These are phyloP conservation scores for Crithidia brevicula DNA, from an alignment of 208 protist species.

Conservation along the genomic window DNA sequence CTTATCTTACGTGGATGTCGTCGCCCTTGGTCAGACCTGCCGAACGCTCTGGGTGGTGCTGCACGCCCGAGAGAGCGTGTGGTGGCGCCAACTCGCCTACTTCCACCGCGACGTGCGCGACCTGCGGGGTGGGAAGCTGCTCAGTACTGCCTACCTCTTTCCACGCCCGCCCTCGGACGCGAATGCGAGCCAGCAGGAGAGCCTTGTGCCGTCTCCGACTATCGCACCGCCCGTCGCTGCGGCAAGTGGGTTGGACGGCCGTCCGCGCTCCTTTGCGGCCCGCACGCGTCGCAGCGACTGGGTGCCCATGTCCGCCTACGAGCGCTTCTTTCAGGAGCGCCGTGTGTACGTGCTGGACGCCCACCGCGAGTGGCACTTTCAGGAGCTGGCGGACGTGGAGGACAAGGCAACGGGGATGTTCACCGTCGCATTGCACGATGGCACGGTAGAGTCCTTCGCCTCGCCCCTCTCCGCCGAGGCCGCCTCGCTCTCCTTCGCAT, in stretches of 20 bases:
- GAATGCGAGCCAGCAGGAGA: not conserved
- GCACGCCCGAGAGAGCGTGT: slow-evolving; percentile 63
- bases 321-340: slow-evolving; percentile 64
- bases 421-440: slow-evolving; percentile 52
- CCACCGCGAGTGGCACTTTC: slow-evolving; percentile 74
- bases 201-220: not conserved
- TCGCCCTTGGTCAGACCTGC: slow-evolving; percentile 58
- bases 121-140: slow-evolving; percentile 55
- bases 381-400: slow-evolving; percentile 48
- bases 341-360: slow-evolving; percentile 77
- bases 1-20: slow-evolving; percentile 48
- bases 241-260: not conserved
- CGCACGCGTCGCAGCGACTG: slow-evolving; percentile 2
- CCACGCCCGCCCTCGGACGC: slow-evolving; percentile 4
- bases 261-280: not conserved
- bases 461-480: slow-evolving; percentile 12
- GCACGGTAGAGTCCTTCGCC: slow-evolving; percentile 13
- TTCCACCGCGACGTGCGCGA: slow-evolving; percentile 58
- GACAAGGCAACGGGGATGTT: slow-evolving; percentile 52
- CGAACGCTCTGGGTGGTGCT: slow-evolving; percentile 45
- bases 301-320: slow-evolving; percentile 40
- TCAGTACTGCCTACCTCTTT: slow-evolving; percentile 50
- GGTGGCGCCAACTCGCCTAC: slow-evolving; percentile 67
- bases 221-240: not conserved
- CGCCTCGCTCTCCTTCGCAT: not conserved